phyloP scores from a whole-genome alignment of 495 filamentous ascomycete species.

The Neurospora tetrasperma region DNA sequence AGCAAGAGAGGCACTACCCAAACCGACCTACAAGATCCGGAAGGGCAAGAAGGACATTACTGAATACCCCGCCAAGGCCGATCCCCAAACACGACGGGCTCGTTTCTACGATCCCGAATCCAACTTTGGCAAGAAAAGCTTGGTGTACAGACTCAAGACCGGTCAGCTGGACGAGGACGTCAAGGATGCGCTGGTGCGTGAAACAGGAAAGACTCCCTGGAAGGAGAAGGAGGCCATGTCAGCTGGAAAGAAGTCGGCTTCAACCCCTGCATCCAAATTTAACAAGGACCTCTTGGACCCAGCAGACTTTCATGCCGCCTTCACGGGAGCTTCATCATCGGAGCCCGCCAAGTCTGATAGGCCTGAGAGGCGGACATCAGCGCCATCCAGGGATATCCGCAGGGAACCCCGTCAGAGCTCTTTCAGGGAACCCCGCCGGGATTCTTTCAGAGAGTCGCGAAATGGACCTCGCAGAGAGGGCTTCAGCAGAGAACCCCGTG shows the following conservation, averaged over 20 bases:
- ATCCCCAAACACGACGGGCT: slow-evolving; percentile 25
- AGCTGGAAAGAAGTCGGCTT: not conserved
- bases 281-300: not conserved
- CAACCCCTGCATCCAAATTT: not conserved
- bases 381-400: not conserved
- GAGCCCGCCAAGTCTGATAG: not conserved
- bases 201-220: not conserved
- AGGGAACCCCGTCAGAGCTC: not conserved
- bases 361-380: not conserved
- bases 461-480: not conserved
- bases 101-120: slow-evolving; percentile 33
- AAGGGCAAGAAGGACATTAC: slow-evolving; percentile 39
- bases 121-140: slow-evolving; percentile 35
- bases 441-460: not conserved
- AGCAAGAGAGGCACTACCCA: slow-evolving; percentile 9
- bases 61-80: slow-evolving; percentile 19
- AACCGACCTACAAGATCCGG: slow-evolving; percentile 26
- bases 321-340: not conserved
- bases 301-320: not conserved
- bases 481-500: not conserved
- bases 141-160: slow-evolving; percentile 32
- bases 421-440: not conserved
- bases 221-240: not conserved
- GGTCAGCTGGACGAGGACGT: slow-evolving; percentile 16
- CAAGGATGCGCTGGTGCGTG: not conserved